Percentiles rank a stretch among this genome's conserved stretches.
These are phyloP conservation scores for Mollisiaceae sp. DNA, from an alignment of 2,329 filamentous ascomycete species.

Conservation along the genomic window DNA sequence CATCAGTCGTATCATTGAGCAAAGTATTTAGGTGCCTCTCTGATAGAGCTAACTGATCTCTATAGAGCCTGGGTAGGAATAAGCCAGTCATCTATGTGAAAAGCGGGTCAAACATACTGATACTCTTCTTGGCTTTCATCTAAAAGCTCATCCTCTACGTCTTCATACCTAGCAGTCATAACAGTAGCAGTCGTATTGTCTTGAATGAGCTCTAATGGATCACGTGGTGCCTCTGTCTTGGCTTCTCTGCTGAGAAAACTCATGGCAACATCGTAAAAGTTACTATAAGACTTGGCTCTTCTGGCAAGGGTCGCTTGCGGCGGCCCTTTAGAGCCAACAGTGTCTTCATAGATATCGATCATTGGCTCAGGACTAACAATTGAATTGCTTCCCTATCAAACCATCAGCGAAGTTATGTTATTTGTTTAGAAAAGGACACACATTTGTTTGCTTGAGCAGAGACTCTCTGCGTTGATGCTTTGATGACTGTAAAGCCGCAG, in stretches of 20 bases:
- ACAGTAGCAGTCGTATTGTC: neutral
- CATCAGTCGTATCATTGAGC: slow-evolving; percentile 75
- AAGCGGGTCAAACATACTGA: slow-evolving; percentile 58
- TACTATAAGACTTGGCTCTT: slow-evolving; percentile 78
- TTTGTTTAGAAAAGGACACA: slow-evolving; percentile 44
- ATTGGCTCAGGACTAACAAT: slow-evolving; percentile 60
- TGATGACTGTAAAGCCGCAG: slow-evolving; percentile 49
- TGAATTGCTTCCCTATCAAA: slow-evolving; percentile 55
- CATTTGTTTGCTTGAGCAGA: slow-evolving; percentile 70
- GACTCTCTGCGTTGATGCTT: slow-evolving; percentile 72
- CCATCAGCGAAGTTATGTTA: slow-evolving; percentile 37
- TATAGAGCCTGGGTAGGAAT: slow-evolving; percentile 63
- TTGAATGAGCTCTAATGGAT: slow-evolving; percentile 29
- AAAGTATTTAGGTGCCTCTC: slow-evolving; percentile 82
- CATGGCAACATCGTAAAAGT: slow-evolving; percentile 71
- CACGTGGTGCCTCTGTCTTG: slow-evolving; percentile 33
- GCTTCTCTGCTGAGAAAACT: slow-evolving; percentile 60
- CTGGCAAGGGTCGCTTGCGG: slow-evolving; percentile 68
- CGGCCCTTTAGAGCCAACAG: slow-evolving; percentile 60
- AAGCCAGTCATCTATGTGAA: slow-evolving; percentile 17
- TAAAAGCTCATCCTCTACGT: slow-evolving; percentile 69
- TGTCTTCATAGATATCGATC: slow-evolving; percentile 62
- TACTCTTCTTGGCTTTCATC: slow-evolving; percentile 87
- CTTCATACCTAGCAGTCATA: slow-evolving; percentile 48
- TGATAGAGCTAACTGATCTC: slow-evolving; percentile 80